Base-by-base conservation (phyloP, 2,329 filamentous ascomycete genomes). In the Fusarium incarnatum region DNA sequence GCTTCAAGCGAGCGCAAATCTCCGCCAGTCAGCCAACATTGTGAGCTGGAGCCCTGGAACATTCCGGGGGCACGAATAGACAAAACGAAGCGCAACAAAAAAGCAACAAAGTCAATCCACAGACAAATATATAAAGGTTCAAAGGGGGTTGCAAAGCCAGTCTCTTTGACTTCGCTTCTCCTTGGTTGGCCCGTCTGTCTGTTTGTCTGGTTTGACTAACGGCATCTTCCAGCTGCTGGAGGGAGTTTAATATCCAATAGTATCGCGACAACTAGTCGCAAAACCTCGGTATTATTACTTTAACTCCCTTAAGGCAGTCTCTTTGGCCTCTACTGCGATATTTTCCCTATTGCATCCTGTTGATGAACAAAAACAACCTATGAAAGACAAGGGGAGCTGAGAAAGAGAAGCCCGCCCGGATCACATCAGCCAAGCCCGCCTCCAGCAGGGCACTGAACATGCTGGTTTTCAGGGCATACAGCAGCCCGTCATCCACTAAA, bases 381-480 rank as follows among this genome's bases (percentile, higher is more conserved):
- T 60, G 60, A 27, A 22, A 22, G 47, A 32, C 44, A 49, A 61
- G 47, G 58, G 57, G 34, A 67, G 63, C 67, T 70, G 56, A 57
- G 55, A 52, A 46, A 47, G 16, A 44, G 30, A 44, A 50, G 45
- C 48, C 52, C 32, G 28, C 54, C 25, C 27, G 22, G 50, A 37
- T 55, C 30, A 55, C 62, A 32, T 30, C 54, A 20, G 34, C 30
- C 32, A n/a, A 46, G 20, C 28, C 40, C 34, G 60, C 32, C 18
- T 18, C 11, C 30, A 48, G 32, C 49, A 47, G 54, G 54, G 62
- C 58, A 54, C 64, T 61, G 45, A 68, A 68, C 45, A 74, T 74
- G 72, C 72, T 73, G 59, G 64, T 61, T 70, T 67, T 45, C 66
- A 72, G 71, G 71, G 66, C 68, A 56, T 52, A 50, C 64, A 67